phyloP scores from a whole-genome alignment of 768 basidiomycete genomes.

The Cystobasidiopsis lactophilus region DNA sequence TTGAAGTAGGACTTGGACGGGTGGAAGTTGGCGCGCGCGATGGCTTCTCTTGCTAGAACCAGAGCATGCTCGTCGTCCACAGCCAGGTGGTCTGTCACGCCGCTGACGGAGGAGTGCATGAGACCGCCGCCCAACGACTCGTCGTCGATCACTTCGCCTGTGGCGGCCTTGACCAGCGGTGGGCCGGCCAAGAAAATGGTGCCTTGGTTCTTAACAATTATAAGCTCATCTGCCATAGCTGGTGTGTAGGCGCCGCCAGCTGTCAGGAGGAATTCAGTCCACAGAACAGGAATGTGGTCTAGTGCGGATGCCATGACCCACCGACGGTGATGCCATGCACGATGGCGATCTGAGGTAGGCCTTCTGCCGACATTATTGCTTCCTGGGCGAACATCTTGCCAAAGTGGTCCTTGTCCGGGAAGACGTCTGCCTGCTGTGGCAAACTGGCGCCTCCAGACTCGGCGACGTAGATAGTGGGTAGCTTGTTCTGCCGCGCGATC shows the following conservation, averaged over 20 bases:
- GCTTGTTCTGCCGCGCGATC: slow-evolving; percentile 67
- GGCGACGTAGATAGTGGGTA: slow-evolving; percentile 83
- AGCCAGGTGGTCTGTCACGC: slow-evolving; percentile 74
- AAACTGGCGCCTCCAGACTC: slow-evolving; percentile 86
- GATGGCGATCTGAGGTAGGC: slow-evolving; percentile 46
- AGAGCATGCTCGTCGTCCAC: slow-evolving; percentile 68
- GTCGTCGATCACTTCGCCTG: slow-evolving; percentile 77
- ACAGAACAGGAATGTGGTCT: not conserved
- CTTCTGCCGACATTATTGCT: slow-evolving; percentile 30
- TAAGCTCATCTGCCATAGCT: slow-evolving; percentile 74
- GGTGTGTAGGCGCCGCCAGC: slow-evolving; percentile 51
- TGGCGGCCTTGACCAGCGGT: slow-evolving; percentile 81
- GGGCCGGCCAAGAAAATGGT: slow-evolving; percentile 87
- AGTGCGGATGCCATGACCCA: slow-evolving; percentile 30
- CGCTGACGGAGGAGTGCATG: slow-evolving; percentile 62
- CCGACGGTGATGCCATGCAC: slow-evolving; percentile 89
- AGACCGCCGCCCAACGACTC: slow-evolving; percentile 73
- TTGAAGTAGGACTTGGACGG: not conserved
- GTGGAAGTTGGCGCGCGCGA: slow-evolving; percentile 36
- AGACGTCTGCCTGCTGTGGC: slow-evolving; percentile 67
- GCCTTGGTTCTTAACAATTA: slow-evolving; percentile 75
- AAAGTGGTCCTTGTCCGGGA: slow-evolving; percentile 66
- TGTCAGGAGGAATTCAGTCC: not conserved
- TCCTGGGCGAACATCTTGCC: slow-evolving; percentile 95
- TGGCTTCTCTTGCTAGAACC: slow-evolving; percentile 48